Conservation (phyloP, 2,329 filamentous ascomycete species). For the Hypoxylon sp. region DNA sequence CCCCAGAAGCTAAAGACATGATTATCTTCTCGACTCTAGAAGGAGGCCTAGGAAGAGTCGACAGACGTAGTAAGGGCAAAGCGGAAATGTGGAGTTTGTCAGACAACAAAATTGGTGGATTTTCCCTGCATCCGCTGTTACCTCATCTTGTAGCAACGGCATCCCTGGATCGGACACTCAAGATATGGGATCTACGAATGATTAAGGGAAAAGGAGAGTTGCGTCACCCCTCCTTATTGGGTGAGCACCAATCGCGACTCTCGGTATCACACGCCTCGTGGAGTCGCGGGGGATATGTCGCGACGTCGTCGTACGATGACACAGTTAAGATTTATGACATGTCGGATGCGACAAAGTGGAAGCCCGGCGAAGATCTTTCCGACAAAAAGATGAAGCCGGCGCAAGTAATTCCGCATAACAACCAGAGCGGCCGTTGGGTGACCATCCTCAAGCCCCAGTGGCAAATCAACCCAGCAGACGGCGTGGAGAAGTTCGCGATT, state of each 20-base stretch:
- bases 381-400: slow-evolving; percentile 77
- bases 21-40: slow-evolving; percentile 91
- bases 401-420: slow-evolving; percentile 84
- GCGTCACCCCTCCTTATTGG: slow-evolving; percentile 77
- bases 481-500: slow-evolving; percentile 89
- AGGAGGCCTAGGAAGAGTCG: slow-evolving; percentile 84
- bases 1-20: slow-evolving; percentile 76
- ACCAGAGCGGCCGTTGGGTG: slow-evolving; percentile 95
- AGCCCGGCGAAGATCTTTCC: slow-evolving; percentile 68
- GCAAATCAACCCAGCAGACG: slow-evolving; percentile 84
- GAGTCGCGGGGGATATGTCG: slow-evolving; percentile 86
- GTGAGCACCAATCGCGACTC: slow-evolving; percentile 84
- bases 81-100: slow-evolving; percentile 81
- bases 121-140: slow-evolving; percentile 83
- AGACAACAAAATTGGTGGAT: slow-evolving; percentile 96
- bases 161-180: slow-evolving; percentile 88
- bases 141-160: slow-evolving; percentile 90
- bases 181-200: slow-evolving; percentile 88
- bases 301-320: slow-evolving; percentile 95
- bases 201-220: slow-evolving; percentile 75
- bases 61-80: slow-evolving; percentile 74
- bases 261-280: slow-evolving; percentile 95
- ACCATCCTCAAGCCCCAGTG: slow-evolving; percentile 88
- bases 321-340: slow-evolving; percentile 94
- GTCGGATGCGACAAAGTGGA: slow-evolving; percentile 71